Percentiles rank a stretch among this genome's conserved stretches.
These are phyloP conservation scores for Fraxinus paxiana DNA, from an alignment of 305 asterid genomes.

Conservation along the genomic window DNA sequence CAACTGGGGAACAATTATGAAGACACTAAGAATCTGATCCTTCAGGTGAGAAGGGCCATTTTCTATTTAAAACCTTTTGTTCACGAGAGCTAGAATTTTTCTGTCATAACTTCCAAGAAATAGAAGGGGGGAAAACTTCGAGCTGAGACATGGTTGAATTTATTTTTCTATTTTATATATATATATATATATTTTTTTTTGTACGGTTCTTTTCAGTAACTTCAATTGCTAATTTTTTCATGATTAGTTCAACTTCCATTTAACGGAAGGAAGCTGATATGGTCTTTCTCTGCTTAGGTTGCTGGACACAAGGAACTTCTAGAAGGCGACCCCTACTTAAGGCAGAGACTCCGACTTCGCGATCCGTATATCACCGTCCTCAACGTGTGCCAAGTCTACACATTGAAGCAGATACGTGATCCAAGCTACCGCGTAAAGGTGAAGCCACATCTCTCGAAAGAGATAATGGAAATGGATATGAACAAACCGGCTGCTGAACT, in stretches of 20 bases:
- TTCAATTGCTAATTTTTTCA: not conserved
- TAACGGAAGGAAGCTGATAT: not conserved
- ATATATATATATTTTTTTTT: not conserved
- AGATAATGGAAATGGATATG: constrained; percentile 51
- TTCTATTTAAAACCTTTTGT: not conserved
- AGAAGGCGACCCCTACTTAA: constrained; percentile 75
- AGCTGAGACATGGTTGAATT: not conserved
- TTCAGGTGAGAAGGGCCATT: constrained; percentile 43
- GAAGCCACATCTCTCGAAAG: constrained; percentile 56
- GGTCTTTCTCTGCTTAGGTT: constrained; percentile 37
- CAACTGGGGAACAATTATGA: constrained; percentile 58
- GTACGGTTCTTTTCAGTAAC: not conserved
- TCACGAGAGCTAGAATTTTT: not conserved
- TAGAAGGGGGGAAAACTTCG: not conserved
- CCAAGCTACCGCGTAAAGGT: constrained; percentile 54
- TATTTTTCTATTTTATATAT: not conserved
- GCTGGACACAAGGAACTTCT: constrained; percentile 70
- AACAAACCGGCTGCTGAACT: constrained; percentile 62
- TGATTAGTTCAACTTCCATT: not conserved
- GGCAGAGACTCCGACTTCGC: constrained; percentile 70
- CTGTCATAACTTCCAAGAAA: not conserved
- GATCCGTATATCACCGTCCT: constrained; percentile 67
- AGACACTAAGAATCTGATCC: constrained; percentile 60
- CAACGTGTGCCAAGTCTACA: constrained; percentile 60
- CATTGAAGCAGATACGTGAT: constrained; percentile 69